Conservation (phyloP, 2,329 filamentous ascomycete species). For the Fusarium sterilihyphosum region DNA sequence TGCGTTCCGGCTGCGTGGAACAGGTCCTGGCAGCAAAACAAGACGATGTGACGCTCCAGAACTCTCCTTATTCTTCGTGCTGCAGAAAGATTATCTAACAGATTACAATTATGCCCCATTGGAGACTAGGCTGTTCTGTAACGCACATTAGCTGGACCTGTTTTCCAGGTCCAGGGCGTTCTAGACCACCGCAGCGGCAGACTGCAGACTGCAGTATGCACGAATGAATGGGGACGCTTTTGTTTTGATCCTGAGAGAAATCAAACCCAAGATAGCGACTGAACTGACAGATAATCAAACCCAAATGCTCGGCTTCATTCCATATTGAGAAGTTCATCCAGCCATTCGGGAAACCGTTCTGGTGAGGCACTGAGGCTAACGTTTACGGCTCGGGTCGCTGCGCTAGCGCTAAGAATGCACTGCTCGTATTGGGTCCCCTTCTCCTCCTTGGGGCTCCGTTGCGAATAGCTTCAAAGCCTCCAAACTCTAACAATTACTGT, state of each 20-base stretch:
- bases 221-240: background rate
- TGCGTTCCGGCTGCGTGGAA: background rate
- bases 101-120: background rate
- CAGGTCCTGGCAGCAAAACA: background rate
- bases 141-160: background rate
- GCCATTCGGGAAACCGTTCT: background rate
- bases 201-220: background rate
- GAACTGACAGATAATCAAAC: background rate
- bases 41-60: background rate
- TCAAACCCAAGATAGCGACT: background rate
- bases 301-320: background rate
- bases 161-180: background rate
- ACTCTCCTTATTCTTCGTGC: background rate
- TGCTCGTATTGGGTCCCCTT: background rate
- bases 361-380: background rate
- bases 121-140: background rate
- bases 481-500: background rate
- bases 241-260: background rate
- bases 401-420: slow-evolving; percentile 11
- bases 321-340: background rate
- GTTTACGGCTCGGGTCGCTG: slow-evolving; percentile 34
- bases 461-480: background rate
- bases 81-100: background rate
- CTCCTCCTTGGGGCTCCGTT: background rate
- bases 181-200: background rate